Base-by-base conservation (phyloP, 768 basidiomycete species). In the Hericium erinaceus region DNA sequence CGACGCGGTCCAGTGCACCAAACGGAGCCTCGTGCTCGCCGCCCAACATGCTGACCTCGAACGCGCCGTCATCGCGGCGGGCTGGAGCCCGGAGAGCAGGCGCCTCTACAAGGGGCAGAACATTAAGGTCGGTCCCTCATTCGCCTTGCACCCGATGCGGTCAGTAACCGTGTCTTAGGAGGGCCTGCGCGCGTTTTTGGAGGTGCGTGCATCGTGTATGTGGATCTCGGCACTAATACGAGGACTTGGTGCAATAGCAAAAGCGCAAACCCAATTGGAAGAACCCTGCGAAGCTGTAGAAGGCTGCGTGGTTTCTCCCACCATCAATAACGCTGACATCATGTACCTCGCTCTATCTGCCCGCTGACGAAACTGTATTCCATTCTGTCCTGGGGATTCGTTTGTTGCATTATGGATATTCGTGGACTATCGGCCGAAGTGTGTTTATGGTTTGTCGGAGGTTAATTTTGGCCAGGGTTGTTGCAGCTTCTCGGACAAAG, bases 1-100 rank as follows among this genome's bases (percentile, higher is more conserved):
- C 0, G 92, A 92, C 67, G 77, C 90, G 0, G 84, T 92, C 1
- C 85, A 87, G 62, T 77, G 80, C 49, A 86, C 89, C 2, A 94
- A 92, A 67, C 73, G 77, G n/a, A 86, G 78, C 1, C 72, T 94
- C 9, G 55, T 87, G 15, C 68, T 86, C 2, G 72, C 69, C 8
- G 66, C 79, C 1, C 78, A 83, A 59, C 71, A 75, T 44, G 74
- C 75, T n/a, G 76, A 77, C 41, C 69, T 81, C 46, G 77, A 81
- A 22, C 76, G 82, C 13, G 74, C 80, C 0, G 74, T 84, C 3
- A 49, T 70, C 8, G 71, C 71, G 0, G 82, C 83, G 55, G 65
- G 74, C 8, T 68, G 73, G 64, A 77, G 79, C 18, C 64, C 68
- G 26, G 75, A 78, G 60, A 82, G 79, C 63, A 77, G 71, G 60